phyloP scores from a whole-genome alignment of 257 asterid genomes.

The Gynochthodes officinalis region DNA sequence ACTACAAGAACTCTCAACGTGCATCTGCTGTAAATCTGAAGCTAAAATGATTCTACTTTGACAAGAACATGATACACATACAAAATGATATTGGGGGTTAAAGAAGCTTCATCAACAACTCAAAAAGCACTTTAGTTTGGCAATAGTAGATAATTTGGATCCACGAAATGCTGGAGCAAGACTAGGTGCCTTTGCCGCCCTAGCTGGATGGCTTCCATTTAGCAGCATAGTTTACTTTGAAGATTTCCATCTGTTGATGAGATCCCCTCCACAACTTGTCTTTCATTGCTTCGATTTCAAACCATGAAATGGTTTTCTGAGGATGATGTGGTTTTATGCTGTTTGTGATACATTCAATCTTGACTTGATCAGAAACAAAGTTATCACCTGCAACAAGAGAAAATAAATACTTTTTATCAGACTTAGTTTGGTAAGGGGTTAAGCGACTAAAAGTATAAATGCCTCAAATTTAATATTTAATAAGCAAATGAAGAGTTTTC shows the following conservation, averaged over 20 bases:
- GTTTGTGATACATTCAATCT: conserved; percentile 32
- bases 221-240: conserved; percentile 50
- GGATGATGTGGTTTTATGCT: conserved; percentile 25
- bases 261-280: conserved; percentile 50
- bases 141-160: too few relatives aligned
- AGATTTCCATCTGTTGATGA: conserved; percentile 49
- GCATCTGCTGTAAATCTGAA: not conserved
- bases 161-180: conserved; percentile 41
- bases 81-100: not conserved
- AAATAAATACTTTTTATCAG: too few relatives aligned
- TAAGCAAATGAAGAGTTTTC: not conserved
- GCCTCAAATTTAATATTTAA: too few relatives aligned
- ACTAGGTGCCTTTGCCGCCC: conserved; percentile 43
- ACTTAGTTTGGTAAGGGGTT: too few relatives aligned
- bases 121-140: too few relatives aligned
- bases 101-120: too few relatives aligned
- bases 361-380: conserved; percentile 68
- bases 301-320: conserved; percentile 59
- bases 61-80: not conserved
- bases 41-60: not conserved
- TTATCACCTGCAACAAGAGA: conserved; percentile 53
- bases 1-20: not conserved
- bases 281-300: conserved; percentile 61
- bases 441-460: too few relatives aligned
- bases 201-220: conserved; percentile 52